These are phyloP conservation scores for Ramichloridium luteum DNA, from an alignment of 2,329 filamentous ascomycete species.

Conservation along the genomic window DNA sequence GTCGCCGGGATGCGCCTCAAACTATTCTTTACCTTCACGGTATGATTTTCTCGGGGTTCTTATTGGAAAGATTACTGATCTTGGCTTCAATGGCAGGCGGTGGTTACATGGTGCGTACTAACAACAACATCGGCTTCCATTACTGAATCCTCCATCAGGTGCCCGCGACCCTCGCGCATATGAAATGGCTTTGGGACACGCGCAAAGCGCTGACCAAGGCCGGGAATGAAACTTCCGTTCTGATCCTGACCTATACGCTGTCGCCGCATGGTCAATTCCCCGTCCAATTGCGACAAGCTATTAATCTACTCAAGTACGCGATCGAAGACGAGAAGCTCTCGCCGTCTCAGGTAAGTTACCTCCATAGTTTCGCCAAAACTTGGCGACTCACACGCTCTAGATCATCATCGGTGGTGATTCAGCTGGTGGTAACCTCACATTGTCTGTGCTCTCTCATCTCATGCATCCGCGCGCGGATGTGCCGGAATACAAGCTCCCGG, in stretches of 20 bases:
- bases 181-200: constrained; percentile 37
- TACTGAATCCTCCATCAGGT: too few relatives aligned
- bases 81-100: neutral
- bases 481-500: constrained; percentile 26
- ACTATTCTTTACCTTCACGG: constrained; percentile 38
- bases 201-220: constrained; percentile 28
- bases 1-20: constrained; percentile 27
- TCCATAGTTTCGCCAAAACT: neutral
- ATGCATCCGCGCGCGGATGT: constrained; percentile 1
- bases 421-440: constrained; percentile 1
- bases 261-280: constrained; percentile 33
- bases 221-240: constrained; percentile 33
- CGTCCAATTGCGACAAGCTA: constrained; percentile 36
- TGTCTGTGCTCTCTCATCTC: constrained; percentile 2
- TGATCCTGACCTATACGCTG: constrained; percentile 49
- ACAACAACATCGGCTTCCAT: constrained; percentile 1
- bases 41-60: too few relatives aligned
- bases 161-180: constrained; percentile 35
- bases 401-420: constrained; percentile 2
- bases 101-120: neutral
- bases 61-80: too few relatives aligned
- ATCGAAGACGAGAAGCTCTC: constrained; percentile 21
- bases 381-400: too few relatives aligned
- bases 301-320: constrained; percentile 33
- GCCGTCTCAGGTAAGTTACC: constrained; percentile 3